phyloP scores from a whole-genome alignment of 345 rosid genomes.

The Dipteronia sinensis region DNA sequence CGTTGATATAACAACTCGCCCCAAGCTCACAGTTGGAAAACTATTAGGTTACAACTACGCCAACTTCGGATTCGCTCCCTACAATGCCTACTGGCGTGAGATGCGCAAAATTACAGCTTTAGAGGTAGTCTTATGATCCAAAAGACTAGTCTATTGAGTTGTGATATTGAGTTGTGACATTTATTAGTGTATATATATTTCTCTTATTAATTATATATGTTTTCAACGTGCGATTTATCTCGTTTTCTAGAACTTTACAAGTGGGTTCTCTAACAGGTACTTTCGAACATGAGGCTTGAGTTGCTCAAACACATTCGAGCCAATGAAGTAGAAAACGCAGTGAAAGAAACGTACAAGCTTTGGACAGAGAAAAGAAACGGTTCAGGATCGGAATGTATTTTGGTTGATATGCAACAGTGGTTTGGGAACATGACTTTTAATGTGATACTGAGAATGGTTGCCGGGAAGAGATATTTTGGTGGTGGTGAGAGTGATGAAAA shows the following conservation, averaged over 20 bases:
- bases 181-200: too few relatives aligned
- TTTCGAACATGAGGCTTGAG: conserved; percentile 37
- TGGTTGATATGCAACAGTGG: conserved; percentile 37
- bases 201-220: too few relatives aligned
- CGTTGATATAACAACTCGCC: conserved; percentile 28
- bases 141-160: too few relatives aligned
- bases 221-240: too few relatives aligned
- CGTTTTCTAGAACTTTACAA: too few relatives aligned
- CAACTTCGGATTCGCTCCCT: conserved; percentile 36
- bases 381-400: neutral
- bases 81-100: conserved; percentile 46
- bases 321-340: conserved; percentile 25
- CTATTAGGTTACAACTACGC: conserved; percentile 36
- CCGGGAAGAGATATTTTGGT: conserved; percentile 37
- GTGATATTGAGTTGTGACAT: too few relatives aligned
- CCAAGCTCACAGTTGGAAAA: conserved; percentile 15
- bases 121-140: neutral
- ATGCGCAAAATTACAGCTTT: conserved; percentile 34
- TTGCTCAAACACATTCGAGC: conserved; percentile 22
- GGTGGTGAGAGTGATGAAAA: conserved; percentile 14
- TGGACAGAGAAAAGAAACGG: conserved; percentile 19
- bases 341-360: conserved; percentile 21
- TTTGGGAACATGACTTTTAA: conserved; percentile 36
- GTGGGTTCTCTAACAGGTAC: neutral
- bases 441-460: conserved; percentile 36